phyloP scores from a whole-genome alignment of 805 yeast genomes.

The Pichia nanzhaoensis region DNA sequence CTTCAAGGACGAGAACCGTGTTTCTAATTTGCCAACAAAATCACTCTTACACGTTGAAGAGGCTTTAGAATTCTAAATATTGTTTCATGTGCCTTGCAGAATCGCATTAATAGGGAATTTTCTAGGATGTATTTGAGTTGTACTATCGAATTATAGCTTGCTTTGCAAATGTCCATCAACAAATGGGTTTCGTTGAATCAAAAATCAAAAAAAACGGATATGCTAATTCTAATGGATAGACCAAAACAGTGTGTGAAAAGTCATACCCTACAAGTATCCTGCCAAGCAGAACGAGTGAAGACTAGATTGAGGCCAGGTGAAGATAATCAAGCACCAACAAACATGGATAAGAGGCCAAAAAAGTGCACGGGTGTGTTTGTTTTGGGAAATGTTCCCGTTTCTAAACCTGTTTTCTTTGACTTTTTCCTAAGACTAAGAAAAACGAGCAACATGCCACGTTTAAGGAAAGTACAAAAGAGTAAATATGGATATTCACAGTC shows the following conservation, averaged over 20 bases:
- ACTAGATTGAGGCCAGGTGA: too few species aligned
- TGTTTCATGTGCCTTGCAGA: conserved; percentile 9
- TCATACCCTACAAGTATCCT: not conserved
- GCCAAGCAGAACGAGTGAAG: too few species aligned
- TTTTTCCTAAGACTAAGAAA: not conserved
- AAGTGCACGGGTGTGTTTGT: too few species aligned
- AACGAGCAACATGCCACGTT: conserved; percentile 24
- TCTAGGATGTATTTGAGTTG: not conserved
- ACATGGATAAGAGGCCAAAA: too few species aligned
- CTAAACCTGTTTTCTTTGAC: not conserved
- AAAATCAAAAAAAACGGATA: not conserved
- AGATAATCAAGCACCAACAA: too few species aligned
- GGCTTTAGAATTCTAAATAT: conserved; percentile 3
- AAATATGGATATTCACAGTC: conserved; percentile 17
- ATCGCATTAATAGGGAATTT: not conserved
- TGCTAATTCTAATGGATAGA: not conserved
- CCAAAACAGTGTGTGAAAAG: conserved; percentile 1
- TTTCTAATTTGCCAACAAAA: not conserved
- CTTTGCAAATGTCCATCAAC: too few species aligned
- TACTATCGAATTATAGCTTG: not conserved
- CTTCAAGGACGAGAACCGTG: not conserved
- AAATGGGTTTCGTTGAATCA: not conserved
- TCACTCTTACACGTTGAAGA: conserved; percentile 9
- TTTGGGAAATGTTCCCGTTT: too few species aligned
- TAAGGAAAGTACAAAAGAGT: conserved; percentile 22